phyloP scores from a whole-genome alignment of 345 rosid genomes.

The Hevea brasiliensis region DNA sequence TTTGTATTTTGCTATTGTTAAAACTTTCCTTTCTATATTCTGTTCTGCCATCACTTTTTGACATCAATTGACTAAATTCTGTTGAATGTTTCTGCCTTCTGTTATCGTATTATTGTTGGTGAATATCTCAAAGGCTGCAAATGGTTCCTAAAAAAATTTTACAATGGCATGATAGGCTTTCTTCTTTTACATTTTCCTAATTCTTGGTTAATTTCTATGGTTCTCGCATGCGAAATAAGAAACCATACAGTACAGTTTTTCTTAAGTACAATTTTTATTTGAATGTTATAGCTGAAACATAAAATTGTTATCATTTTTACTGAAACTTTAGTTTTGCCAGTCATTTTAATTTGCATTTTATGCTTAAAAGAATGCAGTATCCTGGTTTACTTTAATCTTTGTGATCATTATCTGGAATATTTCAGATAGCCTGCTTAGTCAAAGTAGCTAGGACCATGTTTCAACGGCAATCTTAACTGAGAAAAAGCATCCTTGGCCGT shows the following conservation, averaged over 20 bases:
- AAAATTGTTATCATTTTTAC: neutral
- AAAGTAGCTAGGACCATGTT: too few species aligned
- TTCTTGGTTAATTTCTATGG: neutral
- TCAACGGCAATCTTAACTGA: too few species aligned
- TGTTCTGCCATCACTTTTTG: neutral
- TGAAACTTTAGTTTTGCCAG: neutral
- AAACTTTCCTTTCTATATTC: neutral
- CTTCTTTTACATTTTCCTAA: neutral
- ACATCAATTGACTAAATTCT: neutral
- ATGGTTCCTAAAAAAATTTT: neutral
- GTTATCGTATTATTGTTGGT: neutral
- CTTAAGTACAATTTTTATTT: neutral
- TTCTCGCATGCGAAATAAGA: neutral
- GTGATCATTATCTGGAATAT: constrained; percentile 2
- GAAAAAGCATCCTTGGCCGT: too few species aligned
- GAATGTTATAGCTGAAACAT: neutral
- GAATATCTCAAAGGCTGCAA: neutral
- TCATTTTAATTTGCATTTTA: neutral
- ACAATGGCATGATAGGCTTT: neutral
- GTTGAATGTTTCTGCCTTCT: neutral
- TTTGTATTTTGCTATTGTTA: neutral
- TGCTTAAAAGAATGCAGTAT: neutral
- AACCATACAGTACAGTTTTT: neutral
- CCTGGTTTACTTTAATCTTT: neutral
- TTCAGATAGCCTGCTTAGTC: constrained; percentile 21